Conservation (phyloP, 345 rosid species). For the Fremontodendron californicum region DNA sequence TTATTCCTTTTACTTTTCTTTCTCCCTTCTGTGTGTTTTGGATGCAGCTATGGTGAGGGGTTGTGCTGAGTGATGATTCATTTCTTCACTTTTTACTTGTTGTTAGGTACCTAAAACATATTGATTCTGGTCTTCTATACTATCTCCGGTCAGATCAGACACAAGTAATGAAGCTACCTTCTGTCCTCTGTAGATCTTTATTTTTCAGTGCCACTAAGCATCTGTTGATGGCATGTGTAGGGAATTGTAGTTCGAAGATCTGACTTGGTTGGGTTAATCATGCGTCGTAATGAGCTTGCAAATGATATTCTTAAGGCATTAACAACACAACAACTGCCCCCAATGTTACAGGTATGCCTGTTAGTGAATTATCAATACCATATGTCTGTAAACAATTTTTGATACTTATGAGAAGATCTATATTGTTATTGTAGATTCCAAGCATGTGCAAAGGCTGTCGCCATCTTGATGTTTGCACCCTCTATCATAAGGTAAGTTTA, state of each 20-base stretch:
- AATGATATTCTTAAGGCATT: constrained; percentile 71
- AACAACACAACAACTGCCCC: constrained; percentile 68
- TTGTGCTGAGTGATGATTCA: constrained; percentile 11
- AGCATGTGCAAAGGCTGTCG: constrained; percentile 83
- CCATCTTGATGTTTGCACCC: constrained; percentile 78
- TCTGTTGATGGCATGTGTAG: constrained; percentile 35
- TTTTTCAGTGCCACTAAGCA: constrained; percentile 14
- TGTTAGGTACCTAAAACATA: constrained; percentile 66
- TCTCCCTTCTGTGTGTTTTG: constrained; percentile 5
- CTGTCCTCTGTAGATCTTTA: constrained; percentile 4
- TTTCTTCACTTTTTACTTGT: constrained; percentile 10
- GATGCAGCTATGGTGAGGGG: constrained; percentile 2
- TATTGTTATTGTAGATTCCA: constrained; percentile 52
- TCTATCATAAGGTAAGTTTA: constrained; percentile 82
- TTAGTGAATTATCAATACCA: constrained; percentile 13
- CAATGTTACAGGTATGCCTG: constrained; percentile 70
- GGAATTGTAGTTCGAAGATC: constrained; percentile 77
- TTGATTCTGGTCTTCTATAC: constrained; percentile 81
- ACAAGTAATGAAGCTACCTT: constrained; percentile 44
- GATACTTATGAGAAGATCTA: constrained; percentile 10
- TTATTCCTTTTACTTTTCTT: not conserved
- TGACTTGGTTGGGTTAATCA: constrained; percentile 84
- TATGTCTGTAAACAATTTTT: constrained; percentile 2
- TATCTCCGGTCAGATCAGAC: constrained; percentile 89
- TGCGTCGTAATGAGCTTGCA: constrained; percentile 96